Base-by-base conservation (phyloP, 768 basidiomycete genomes). In the Panellus pusillus region DNA sequence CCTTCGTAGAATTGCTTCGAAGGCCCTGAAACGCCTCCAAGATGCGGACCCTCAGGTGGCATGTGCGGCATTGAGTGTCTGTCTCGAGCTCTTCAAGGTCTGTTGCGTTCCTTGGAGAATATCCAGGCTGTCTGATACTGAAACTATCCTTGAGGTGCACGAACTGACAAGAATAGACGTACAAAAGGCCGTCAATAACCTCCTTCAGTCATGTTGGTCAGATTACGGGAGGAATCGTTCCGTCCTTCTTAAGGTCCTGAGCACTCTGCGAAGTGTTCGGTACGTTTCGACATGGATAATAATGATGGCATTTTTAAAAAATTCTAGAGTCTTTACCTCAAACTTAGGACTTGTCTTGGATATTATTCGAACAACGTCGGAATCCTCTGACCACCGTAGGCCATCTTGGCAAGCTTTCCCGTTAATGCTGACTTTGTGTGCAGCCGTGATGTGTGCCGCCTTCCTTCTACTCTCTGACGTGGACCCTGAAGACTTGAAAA, bases 1-100 rank as follows among this genome's bases (percentile, higher is more conserved):
- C 17, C 61, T 88, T 42, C 68, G 69, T 37, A 69, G 70, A 38
- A 72, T 81, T 8, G 67, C 73, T 19, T 58, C 62, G 18, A 73
- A 69, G 46, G 55, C 80, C 12, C 31, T 72, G 29, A 74, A 67
- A 52, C 70, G 79, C 40, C 54, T 83, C 29, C 60, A 69, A 27
- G 82, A 86, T 59, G 50, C 67, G 7, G 72, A 82, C 44, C 59
- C 66, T 7, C 57, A 64, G 6, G 82, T 86, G 1, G 70, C 71
- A 27, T 66, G 66, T 51, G 79, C 81, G 20, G 80, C 83, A 4
- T 64, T 82, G 28, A 64, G 68, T 6, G 63, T 74, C 14, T 68
- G 69, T 45, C 45, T 60, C 42, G 54, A 57, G 19, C 55, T 69
- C 47, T 38, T 61, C 8, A 61, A 65, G 57, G 73, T 69, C 28